phyloP scores from a whole-genome alignment of 1,284 basidiomycete genomes.

The Microbotryum lychnidis-dioicae region DNA sequence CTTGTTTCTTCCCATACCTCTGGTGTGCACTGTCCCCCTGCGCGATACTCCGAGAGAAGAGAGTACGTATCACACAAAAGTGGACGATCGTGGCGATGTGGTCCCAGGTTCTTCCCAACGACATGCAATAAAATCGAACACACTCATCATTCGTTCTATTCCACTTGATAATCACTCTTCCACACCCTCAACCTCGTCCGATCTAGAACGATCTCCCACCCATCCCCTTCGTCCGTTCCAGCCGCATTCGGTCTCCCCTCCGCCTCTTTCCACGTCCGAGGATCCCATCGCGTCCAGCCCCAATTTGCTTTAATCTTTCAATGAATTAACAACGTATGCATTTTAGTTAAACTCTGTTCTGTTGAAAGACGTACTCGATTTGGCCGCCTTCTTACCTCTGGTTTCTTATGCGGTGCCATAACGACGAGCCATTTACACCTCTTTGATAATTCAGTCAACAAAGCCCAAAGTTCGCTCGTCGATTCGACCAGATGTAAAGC shows the following conservation, averaged over 20 bases:
- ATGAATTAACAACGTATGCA: not conserved
- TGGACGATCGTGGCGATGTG: no score
- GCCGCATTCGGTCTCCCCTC: slow-evolving; percentile 38
- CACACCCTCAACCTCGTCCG: slow-evolving; percentile 30
- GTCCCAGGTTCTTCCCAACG: no score
- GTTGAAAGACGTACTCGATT: not conserved
- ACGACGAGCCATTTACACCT: slow-evolving; percentile 58
- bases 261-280: slow-evolving; percentile 48
- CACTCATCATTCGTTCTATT: no score
- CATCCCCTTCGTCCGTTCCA: slow-evolving; percentile 24
- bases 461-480: slow-evolving; percentile 54
- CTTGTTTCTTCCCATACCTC: no score
- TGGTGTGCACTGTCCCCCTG: no score
- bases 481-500: slow-evolving; percentile 60
- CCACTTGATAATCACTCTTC: slow-evolving; percentile 17
- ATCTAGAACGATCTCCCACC: slow-evolving; percentile 32
- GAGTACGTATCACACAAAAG: no score
- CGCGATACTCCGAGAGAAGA: no score
- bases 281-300: slow-evolving; percentile 64
- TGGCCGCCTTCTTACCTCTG: slow-evolving; percentile 48
- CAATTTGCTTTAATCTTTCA: slow-evolving; percentile 60
- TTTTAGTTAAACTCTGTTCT: not conserved
- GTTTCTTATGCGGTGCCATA: slow-evolving; percentile 64
- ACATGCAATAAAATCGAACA: no score
- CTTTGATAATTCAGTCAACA: slow-evolving; percentile 56